Conservation (phyloP, 345 rosid species). For the Populus nigra region DNA sequence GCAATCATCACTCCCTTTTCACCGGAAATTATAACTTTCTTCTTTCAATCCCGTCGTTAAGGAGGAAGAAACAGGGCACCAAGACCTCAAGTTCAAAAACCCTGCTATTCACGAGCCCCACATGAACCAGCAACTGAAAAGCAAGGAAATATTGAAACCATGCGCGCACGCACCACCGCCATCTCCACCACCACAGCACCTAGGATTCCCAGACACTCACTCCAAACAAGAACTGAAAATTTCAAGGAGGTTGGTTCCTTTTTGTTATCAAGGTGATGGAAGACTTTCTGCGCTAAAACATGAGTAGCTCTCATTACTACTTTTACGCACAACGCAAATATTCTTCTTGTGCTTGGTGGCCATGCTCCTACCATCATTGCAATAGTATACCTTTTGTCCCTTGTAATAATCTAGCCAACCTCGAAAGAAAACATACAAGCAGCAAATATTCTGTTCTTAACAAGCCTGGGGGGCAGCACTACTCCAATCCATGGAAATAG, state of each 20-base stretch:
- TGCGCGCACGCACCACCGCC: slow-evolving; percentile 18
- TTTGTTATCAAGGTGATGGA: background rate
- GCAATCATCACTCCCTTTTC: background rate
- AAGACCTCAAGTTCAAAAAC: slow-evolving; percentile 7
- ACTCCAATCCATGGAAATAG: background rate
- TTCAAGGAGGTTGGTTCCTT: background rate
- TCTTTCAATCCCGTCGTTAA: background rate
- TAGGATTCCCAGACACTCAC: slow-evolving; percentile 19
- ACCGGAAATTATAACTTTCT: background rate
- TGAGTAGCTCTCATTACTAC: slow-evolving; percentile 14
- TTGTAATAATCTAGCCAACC: background rate
- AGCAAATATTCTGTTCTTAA: no score
- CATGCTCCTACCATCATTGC: slow-evolving; percentile 24
- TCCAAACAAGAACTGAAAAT: background rate
- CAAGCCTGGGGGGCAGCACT: background rate
- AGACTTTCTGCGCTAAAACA: slow-evolving; percentile 25
- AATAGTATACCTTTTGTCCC: slow-evolving; percentile 2
- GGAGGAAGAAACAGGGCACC: background rate
- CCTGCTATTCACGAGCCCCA: slow-evolving; percentile 10
- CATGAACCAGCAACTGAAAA: slow-evolving; percentile 6
- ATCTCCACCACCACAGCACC: slow-evolving; percentile 13
- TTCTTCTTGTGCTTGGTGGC: background rate
- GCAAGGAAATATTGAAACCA: slow-evolving; percentile 1
- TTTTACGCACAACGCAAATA: background rate
- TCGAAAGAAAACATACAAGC: no score